A percentile compares a stretch with the other conserved stretches of the same genome.
Evolutionary conservation across 306 rosid genomes (phyloP).

Genomic region (Mucuna pruriens): DNA sequence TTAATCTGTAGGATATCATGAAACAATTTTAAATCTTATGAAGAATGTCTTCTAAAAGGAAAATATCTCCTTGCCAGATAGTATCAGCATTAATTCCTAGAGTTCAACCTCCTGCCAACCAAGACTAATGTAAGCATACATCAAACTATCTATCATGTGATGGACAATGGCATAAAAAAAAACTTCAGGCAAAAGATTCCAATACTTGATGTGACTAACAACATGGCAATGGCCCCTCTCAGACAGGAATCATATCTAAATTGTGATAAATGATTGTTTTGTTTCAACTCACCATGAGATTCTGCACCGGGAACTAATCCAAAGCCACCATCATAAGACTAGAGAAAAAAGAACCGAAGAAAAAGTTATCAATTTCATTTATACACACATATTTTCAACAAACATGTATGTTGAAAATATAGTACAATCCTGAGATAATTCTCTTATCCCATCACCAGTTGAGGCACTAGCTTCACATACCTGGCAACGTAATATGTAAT

Average conservation of each 20-base stretch:
- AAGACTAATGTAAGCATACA: not conserved
- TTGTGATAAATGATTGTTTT: constrained; percentile 22
- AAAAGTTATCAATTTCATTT: constrained; percentile 24
- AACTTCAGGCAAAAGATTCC: constrained; percentile 7
- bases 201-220: constrained; percentile 13
- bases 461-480: constrained; percentile 53
- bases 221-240: constrained; percentile 10
- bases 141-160: constrained; percentile 16
- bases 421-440: not conserved
- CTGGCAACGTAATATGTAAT: constrained; percentile 85
- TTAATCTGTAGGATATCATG: not conserved
- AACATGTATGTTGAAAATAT: constrained; percentile 4
- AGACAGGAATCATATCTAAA: constrained; percentile 5
- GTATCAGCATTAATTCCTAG: not conserved
- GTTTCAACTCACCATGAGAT: constrained; percentile 94
- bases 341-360: constrained; percentile 35
- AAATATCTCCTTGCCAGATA: not conserved
- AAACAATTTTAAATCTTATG: constrained; percentile 1
- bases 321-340: constrained; percentile 99
- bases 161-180: not conserved
- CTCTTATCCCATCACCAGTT: not conserved
- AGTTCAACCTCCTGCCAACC: constrained; percentile 13
- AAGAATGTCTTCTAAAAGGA: constrained; percentile 19
- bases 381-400: not conserved
- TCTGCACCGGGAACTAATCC: constrained; percentile 94